Conservation (phyloP, 2,329 filamentous ascomycete species). For the Hypoxylon sp. region DNA sequence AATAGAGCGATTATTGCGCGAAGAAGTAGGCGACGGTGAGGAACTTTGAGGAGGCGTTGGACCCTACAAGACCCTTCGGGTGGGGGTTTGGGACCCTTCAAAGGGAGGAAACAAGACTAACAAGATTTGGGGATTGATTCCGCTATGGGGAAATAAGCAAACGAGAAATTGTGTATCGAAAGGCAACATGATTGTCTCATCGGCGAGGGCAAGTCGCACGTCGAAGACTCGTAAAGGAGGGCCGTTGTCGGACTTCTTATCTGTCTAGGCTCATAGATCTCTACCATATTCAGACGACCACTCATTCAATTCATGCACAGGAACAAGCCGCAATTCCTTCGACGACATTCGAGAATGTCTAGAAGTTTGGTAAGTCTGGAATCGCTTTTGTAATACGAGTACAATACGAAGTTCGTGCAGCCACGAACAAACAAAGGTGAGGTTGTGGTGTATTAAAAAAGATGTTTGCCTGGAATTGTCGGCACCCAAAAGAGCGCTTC, state of each 20-base stretch:
- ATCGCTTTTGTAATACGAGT: conserved; percentile 12
- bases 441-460: conserved; percentile 17
- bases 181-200: conserved; percentile 35
- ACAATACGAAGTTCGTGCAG: conserved; percentile 25
- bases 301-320: conserved; percentile 18
- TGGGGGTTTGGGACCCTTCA: conserved; percentile 3
- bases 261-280: conserved; percentile 31
- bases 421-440: conserved; percentile 19
- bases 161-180: conserved; percentile 22
- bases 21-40: conserved; percentile 10
- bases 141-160: conserved; percentile 15
- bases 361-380: not conserved
- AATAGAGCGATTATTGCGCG: conserved; percentile 22
- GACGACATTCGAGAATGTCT: conserved; percentile 20
- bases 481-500: conserved; percentile 22
- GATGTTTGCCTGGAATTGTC: conserved; percentile 28
- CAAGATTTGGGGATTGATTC: conserved; percentile 15
- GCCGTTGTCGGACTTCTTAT: conserved; percentile 45
- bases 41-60: conserved; percentile 16
- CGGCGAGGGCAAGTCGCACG: conserved; percentile 30
- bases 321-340: conserved; percentile 18
- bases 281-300: conserved; percentile 34
- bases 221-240: conserved; percentile 38
- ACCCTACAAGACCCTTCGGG: conserved; percentile 10
- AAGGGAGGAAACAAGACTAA: conserved; percentile 15